A percentile compares a stretch with the other conserved stretches of the same genome.
Conservation (phyloP, 177 flowering plant genomes). For the Tripterygium wilfordii region DNA sequence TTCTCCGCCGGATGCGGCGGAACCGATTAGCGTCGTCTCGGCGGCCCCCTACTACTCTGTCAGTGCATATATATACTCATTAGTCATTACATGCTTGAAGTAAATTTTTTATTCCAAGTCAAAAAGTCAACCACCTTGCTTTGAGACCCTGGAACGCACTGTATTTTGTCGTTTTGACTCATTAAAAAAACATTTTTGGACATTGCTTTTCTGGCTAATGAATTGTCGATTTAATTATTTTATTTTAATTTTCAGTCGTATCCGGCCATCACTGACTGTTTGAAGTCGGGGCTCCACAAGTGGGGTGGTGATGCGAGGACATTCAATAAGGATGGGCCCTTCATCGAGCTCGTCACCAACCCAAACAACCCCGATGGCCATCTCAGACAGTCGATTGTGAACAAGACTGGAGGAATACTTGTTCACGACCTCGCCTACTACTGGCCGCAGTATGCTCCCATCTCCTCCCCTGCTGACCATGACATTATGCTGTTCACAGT, state of each 20-base stretch:
- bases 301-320: constrained; percentile 85
- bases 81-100: background rate
- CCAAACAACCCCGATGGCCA: constrained; percentile 95
- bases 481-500: constrained; percentile 86
- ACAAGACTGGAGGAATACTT: constrained; percentile 39
- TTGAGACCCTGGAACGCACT: too few species aligned
- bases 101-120: background rate
- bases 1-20: constrained; percentile 28
- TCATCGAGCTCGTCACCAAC: constrained; percentile 79
- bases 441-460: constrained; percentile 95
- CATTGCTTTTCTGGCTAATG: too few species aligned
- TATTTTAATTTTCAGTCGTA: constrained; percentile 83
- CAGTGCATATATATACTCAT: constrained; percentile 15
- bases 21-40: constrained; percentile 67
- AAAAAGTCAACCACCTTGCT: too few species aligned
- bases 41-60: constrained; percentile 83
- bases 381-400: constrained; percentile 49
- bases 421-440: constrained; percentile 86
- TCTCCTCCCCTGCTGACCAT: constrained; percentile 50
- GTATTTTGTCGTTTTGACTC: too few species aligned
- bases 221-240: too few species aligned
- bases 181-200: too few species aligned
- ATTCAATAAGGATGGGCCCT: constrained; percentile 47
- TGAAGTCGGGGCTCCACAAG: constrained; percentile 64
- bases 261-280: constrained; percentile 50